Conservation (phyloP, 225 moss, liverwort and hornwort species). For the Neckera pumila region DNA sequence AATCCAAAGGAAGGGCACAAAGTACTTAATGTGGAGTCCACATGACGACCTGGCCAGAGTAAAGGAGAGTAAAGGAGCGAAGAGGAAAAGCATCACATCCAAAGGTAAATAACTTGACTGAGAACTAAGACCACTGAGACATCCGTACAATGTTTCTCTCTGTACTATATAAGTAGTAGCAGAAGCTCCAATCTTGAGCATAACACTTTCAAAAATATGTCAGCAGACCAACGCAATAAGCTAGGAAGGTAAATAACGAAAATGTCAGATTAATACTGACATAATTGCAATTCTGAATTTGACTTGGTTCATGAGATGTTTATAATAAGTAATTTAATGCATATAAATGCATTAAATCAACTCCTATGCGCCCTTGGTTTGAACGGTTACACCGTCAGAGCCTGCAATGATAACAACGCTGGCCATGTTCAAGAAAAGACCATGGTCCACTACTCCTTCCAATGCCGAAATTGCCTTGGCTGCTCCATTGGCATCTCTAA, state of each 20-base stretch:
- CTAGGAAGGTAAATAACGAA: not conserved
- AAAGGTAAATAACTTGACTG: not conserved
- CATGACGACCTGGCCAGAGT: not conserved
- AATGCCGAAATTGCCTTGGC: slow-evolving; percentile 68
- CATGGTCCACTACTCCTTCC: slow-evolving; percentile 86
- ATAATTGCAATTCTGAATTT: not conserved
- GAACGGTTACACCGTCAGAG: slow-evolving; percentile 62
- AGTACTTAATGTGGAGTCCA: not conserved
- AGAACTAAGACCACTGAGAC: not conserved
- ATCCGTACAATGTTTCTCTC: not conserved
- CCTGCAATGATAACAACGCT: slow-evolving; percentile 77
- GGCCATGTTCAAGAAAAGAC: slow-evolving; percentile 82
- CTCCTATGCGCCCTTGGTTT: slow-evolving; percentile 35
- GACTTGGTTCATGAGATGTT: not conserved
- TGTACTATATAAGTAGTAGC: not conserved
- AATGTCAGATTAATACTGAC: slow-evolving; percentile 11
- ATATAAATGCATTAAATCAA: not conserved
- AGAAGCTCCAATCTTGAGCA: not conserved
- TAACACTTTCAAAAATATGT: not conserved
- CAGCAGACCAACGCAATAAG: not conserved
- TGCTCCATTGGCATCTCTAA: slow-evolving; percentile 67
- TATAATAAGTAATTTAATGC: not conserved
- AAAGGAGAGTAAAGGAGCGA: not conserved
- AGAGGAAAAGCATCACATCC: not conserved
- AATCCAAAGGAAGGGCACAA: not conserved